These are phyloP conservation scores for Monosporozyma yasuniensis DNA, from an alignment of 805 yeast species.

Conservation along the genomic window DNA sequence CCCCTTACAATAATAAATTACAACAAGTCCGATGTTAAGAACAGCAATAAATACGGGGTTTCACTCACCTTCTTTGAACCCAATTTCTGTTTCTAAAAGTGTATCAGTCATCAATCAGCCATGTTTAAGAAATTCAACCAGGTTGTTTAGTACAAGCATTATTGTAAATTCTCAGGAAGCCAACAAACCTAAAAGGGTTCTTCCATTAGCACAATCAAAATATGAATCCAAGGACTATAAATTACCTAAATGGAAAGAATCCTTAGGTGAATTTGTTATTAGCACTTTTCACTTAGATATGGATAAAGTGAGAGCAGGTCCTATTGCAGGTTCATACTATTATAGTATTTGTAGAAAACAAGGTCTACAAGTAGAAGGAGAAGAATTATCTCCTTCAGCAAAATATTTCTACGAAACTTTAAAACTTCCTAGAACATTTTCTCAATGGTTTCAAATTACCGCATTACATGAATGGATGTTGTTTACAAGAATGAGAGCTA, in stretches of 20 bases:
- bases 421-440: constrained; percentile 73
- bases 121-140: background rate
- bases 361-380: constrained; percentile 69
- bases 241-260: constrained; percentile 43
- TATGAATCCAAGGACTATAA: constrained; percentile 32
- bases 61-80: background rate
- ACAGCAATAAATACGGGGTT: background rate
- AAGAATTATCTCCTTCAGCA: constrained; percentile 63
- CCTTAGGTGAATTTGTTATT: constrained; percentile 57
- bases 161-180: background rate
- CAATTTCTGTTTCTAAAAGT: background rate
- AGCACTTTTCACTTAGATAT: constrained; percentile 64
- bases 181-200: constrained; percentile 13
- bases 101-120: background rate
- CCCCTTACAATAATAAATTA: background rate
- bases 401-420: constrained; percentile 78
- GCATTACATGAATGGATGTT: constrained; percentile 88
- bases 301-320: constrained; percentile 89
- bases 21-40: background rate
- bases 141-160: background rate
- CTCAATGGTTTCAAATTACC: constrained; percentile 95
- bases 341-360: constrained; percentile 81
- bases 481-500: constrained; percentile 88
- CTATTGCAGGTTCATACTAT: constrained; percentile 84
- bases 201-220: constrained; percentile 32